A percentile compares a stretch with the other conserved stretches of the same genome.
Conservation (phyloP, 805 yeast species). For the Maudiozyma saulgeensis region DNA sequence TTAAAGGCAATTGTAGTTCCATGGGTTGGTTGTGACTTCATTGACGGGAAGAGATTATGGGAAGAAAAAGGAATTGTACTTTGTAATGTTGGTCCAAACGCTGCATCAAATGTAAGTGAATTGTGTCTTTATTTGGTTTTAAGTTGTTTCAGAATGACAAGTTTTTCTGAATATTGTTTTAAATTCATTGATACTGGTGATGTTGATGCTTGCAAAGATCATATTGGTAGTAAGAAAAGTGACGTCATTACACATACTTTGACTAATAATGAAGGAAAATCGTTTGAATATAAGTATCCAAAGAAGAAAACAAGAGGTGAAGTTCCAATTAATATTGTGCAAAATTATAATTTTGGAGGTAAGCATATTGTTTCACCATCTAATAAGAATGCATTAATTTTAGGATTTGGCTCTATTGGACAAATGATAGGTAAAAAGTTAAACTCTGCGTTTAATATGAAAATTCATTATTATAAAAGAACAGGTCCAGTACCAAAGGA, state of each 20-base stretch:
- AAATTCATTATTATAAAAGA: constrained; percentile 53
- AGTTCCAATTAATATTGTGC: constrained; percentile 26
- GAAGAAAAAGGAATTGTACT: constrained; percentile 39
- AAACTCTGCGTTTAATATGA: constrained; percentile 47
- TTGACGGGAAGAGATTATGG: constrained; percentile 29
- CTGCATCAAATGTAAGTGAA: constrained; percentile 67
- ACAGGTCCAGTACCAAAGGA: constrained; percentile 31
- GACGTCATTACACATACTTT: constrained; percentile 10
- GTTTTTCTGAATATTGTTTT: constrained; percentile 37
- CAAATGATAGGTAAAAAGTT: constrained; percentile 50
- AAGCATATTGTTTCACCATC: constrained; percentile 42
- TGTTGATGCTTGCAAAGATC: constrained; percentile 38
- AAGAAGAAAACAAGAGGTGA: not conserved
- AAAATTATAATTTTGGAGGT: constrained; percentile 38
- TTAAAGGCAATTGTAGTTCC: constrained; percentile 45
- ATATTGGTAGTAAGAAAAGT: constrained; percentile 21
- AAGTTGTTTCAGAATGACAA: constrained; percentile 49
- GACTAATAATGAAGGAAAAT: constrained; percentile 1
- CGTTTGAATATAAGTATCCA: not conserved
- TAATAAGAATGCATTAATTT: constrained; percentile 50
- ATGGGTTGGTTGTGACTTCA: constrained; percentile 53
- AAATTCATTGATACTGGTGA: constrained; percentile 31
- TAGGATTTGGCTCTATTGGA: constrained; percentile 75
- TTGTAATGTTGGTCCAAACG: constrained; percentile 51
- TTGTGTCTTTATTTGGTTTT: constrained; percentile 51